Evolutionary conservation across 345 rosid genomes (phyloP).

Genomic region (Psidium guajava): DNA sequence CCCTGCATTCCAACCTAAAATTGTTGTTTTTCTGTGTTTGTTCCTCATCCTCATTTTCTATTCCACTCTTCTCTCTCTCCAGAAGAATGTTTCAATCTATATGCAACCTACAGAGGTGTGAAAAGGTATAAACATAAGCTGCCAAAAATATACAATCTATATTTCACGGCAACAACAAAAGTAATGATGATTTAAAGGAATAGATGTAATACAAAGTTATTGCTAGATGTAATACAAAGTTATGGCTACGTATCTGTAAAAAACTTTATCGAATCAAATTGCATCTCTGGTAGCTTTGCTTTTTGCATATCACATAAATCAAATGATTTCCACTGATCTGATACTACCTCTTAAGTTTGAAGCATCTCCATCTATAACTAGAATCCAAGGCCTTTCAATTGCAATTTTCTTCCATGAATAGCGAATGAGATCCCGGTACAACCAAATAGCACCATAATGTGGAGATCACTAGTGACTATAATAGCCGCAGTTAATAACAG

Average conservation of each 20-base stretch:
- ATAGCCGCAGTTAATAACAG: background rate
- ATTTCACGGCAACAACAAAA: background rate
- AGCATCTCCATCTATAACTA: background rate
- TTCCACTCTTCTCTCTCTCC: background rate
- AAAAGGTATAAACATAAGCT: background rate
- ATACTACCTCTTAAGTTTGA: background rate
- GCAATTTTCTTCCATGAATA: background rate
- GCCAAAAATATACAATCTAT: background rate
- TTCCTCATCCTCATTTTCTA: conserved; percentile 62
- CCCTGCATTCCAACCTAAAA: conserved; percentile 69
- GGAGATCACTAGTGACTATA: background rate
- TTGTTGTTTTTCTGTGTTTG: conserved; percentile 64
- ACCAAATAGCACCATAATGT: background rate
- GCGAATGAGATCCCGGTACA: background rate
- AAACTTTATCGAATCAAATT: background rate
- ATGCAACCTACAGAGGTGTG: background rate
- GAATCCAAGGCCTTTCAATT: background rate
- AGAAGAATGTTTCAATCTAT: background rate
- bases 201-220: background rate
- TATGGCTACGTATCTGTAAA: background rate
- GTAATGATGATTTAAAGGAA: background rate
- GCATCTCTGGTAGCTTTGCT: background rate
- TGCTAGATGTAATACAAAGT: background rate
- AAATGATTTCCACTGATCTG: background rate
- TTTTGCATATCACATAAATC: background rate